Percentiles rank a stretch among this genome's conserved stretches.
Evolutionary conservation across 2,329 filamentous ascomycete genomes (phyloP).

Genomic region (Diaporthe sp.): DNA sequence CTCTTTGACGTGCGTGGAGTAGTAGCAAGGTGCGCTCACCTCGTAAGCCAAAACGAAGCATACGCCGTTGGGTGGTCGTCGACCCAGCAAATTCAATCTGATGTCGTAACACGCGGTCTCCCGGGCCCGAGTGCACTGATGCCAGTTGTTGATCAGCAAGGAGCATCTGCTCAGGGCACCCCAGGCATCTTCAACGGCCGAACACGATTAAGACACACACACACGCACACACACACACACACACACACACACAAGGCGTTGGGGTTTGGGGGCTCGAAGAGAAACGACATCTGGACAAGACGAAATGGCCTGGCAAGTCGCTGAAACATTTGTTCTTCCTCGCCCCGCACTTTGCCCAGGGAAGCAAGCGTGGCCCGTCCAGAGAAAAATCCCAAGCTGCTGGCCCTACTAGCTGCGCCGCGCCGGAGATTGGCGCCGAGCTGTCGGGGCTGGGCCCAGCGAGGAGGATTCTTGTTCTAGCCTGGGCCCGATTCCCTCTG

Average conservation of each 20-base stretch:
- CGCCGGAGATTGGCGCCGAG: constrained; percentile 18
- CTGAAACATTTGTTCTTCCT: constrained; percentile 34
- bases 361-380: constrained; percentile 3
- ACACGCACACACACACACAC: too few relatives aligned
- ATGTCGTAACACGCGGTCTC: constrained; percentile 19
- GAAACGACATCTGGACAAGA: not conserved
- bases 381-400: constrained; percentile 14
- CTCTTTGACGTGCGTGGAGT: constrained; percentile 6
- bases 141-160: constrained; percentile 28
- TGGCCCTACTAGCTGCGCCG: constrained; percentile 9
- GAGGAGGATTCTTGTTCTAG: constrained; percentile 23
- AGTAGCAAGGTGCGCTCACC: not conserved
- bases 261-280: not conserved
- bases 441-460: constrained; percentile 19
- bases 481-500: constrained; percentile 3
- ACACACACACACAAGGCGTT: not conserved
- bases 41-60: constrained; percentile 19
- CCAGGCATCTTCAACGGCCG: not conserved
- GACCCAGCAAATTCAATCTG: constrained; percentile 24
- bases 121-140: constrained; percentile 22
- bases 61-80: not conserved
- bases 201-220: not conserved
- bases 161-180: constrained; percentile 21
- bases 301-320: not conserved
- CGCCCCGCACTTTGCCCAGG: constrained; percentile 30